Percentiles rank a stretch among this genome's conserved stretches.
These are phyloP conservation scores for Areca catechu DNA, from an alignment of 176 grass and related monocot genomes.

Conservation along the genomic window DNA sequence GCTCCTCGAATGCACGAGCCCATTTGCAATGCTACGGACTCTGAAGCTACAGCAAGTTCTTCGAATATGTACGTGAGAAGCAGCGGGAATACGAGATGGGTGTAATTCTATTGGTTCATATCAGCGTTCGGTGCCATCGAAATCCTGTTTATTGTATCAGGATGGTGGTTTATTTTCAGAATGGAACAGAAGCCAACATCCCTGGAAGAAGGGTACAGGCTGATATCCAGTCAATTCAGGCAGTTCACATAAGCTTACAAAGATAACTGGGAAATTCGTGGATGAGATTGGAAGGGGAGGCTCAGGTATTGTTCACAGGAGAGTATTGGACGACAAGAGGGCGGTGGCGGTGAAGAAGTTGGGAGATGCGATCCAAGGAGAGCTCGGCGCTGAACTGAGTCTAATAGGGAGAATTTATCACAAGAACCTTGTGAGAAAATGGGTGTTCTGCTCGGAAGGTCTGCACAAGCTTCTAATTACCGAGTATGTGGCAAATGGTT, in stretches of 20 bases:
- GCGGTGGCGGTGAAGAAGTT: constrained; percentile 20
- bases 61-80: neutral
- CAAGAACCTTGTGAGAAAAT: constrained; percentile 25
- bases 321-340: constrained; percentile 17
- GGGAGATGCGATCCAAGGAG: constrained; percentile 19
- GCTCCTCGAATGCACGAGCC: neutral
- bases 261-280: constrained; percentile 11
- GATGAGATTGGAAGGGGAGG: constrained; percentile 19
- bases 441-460: constrained; percentile 20
- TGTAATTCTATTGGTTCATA: constrained; percentile 19
- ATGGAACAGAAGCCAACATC: neutral
- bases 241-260: constrained; percentile 26
- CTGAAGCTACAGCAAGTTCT: neutral
- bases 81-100: constrained; percentile 2
- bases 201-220: constrained; percentile 12
- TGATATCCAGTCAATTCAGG: constrained; percentile 19
- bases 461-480: constrained; percentile 20
- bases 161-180: constrained; percentile 11
- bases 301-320: constrained; percentile 19
- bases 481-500: constrained; percentile 26
- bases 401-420: constrained; percentile 28
- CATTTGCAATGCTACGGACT: neutral
- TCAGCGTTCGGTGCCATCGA: constrained; percentile 13
- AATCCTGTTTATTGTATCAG: constrained; percentile 3
- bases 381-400: no score